Base-by-base conservation (phyloP, 345 rosid species). In the Hibiscus mutabilis region DNA sequence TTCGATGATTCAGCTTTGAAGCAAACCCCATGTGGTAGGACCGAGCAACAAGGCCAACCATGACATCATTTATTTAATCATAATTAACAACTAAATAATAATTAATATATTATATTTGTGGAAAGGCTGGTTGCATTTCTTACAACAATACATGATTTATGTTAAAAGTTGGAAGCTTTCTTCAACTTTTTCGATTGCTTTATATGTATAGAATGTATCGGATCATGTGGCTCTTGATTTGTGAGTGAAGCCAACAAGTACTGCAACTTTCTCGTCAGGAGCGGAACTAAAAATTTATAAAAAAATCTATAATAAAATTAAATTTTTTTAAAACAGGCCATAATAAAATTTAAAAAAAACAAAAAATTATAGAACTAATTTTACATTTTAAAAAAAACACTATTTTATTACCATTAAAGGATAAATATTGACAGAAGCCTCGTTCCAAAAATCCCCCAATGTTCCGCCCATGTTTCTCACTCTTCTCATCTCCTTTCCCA, bases 11-110 rank as follows among this genome's bases (percentile, higher is more conserved):
- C 71, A 10, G 59, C 44, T 2, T 47, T 27, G 59, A 13, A 25
- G 70, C 70, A 67, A 27, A 33, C 44, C 29, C 70, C 42, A 67
- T 67, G 70, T 67, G 70, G 59, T 67, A 49, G 70, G 70, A 67
- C 59, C 70, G 25, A 27, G 2, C 69, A 66, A 66, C 10, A 35
- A 27, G 59, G 42, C 59, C 31, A 67, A 67, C 12, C 25, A 49
- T 49, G 29, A 29, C 16, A 9, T 27, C 4, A 6, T n/a, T 51
- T 51, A n/a, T 21, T 19, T 55, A 37, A 37, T 37, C 8, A 19
- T 19, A 19, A 55, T 18, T 55, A 55, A 55, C 56, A 51, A 6
- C 3, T 15, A 49, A 16, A 4, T 15, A 49, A 47, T 47, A 47
- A 15, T 47, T 3, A 51, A 51, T 1, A 16, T 7, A 37, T 29